Conservation (phyloP, 495 filamentous ascomycete species). For the Chaetomium cochliodes region DNA sequence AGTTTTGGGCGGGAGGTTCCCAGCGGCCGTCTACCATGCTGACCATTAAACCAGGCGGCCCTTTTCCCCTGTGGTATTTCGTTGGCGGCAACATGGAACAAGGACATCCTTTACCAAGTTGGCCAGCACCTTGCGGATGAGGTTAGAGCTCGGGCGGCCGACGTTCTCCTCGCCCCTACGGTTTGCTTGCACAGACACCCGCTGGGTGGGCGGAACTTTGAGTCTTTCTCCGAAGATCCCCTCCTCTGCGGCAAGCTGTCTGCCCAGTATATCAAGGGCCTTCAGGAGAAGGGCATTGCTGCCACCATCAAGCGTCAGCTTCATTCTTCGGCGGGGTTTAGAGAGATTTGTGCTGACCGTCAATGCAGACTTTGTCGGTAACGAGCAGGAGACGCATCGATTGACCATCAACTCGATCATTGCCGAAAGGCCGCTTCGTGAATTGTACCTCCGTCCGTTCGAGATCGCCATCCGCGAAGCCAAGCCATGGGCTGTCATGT, state of each 20-base stretch:
- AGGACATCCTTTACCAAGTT: slow-evolving; percentile 61
- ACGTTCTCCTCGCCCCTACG: slow-evolving; percentile 75
- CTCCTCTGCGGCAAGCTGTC: slow-evolving; percentile 73
- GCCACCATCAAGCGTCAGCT: slow-evolving; percentile 72
- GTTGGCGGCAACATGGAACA: slow-evolving; percentile 77
- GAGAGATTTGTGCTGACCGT: slow-evolving; percentile 29
- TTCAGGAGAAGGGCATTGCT: slow-evolving; percentile 72
- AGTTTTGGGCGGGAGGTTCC: slow-evolving; percentile 5
- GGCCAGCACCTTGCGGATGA: slow-evolving; percentile 74
- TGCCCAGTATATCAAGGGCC: slow-evolving; percentile 67
- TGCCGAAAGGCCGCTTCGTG: slow-evolving; percentile 69
- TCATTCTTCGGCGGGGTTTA: background rate
- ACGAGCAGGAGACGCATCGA: slow-evolving; percentile 81
- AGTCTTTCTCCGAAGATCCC: slow-evolving; percentile 85
- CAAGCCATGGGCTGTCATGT: slow-evolving; percentile 77
- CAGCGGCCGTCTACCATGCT: slow-evolving; percentile 36
- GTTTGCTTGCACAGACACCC: slow-evolving; percentile 82
- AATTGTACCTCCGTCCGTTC: slow-evolving; percentile 81
- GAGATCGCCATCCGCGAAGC: slow-evolving; percentile 79
- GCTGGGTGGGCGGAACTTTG: slow-evolving; percentile 79
- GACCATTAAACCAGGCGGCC: slow-evolving; percentile 53
- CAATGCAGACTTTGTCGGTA: slow-evolving; percentile 67
- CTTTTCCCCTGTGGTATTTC: slow-evolving; percentile 75
- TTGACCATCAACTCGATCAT: slow-evolving; percentile 70
- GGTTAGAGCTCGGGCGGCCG: slow-evolving; percentile 66